Evolutionary conservation across 2,329 filamentous ascomycete species (phyloP).

Genomic region (Trichoderma arundinaceum): DNA sequence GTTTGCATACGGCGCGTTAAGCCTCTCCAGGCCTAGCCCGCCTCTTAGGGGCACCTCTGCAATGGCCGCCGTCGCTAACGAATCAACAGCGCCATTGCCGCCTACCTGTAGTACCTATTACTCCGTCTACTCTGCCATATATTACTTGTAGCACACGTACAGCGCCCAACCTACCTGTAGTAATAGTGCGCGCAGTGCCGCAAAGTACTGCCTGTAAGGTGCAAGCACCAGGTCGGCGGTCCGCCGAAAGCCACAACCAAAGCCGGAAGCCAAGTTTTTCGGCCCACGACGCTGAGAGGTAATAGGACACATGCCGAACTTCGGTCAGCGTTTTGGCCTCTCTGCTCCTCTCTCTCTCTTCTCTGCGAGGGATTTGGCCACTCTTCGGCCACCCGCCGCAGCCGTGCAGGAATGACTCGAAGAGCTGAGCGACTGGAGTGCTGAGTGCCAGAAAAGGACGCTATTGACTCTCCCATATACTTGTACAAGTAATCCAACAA

Average conservation of each 20-base stretch:
- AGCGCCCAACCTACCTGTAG: too few relatives aligned
- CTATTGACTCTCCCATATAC: slow-evolving; percentile 3
- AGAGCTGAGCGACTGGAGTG: slow-evolving; percentile 12
- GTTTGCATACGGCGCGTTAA: slow-evolving; percentile 15
- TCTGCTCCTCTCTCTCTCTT: too few relatives aligned
- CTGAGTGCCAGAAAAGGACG: not conserved
- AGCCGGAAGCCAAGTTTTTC: too few relatives aligned
- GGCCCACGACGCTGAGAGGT: too few relatives aligned
- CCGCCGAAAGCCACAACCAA: too few relatives aligned
- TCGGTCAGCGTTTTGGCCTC: too few relatives aligned
- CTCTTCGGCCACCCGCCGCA: not conserved
- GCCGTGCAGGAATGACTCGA: slow-evolving; percentile 4
- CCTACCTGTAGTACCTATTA: slow-evolving; percentile 3
- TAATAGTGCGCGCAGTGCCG: too few relatives aligned
- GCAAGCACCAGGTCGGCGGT: too few relatives aligned
- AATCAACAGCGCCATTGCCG: slow-evolving; percentile 27
- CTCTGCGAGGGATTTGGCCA: slow-evolving; percentile 1
- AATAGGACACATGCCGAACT: too few relatives aligned
- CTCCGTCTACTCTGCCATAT: not conserved
- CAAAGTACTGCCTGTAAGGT: too few relatives aligned
- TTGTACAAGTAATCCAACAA: not conserved
- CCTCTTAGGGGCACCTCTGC: slow-evolving; percentile 23
- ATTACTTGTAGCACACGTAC: too few relatives aligned
- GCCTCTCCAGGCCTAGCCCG: slow-evolving; percentile 5
- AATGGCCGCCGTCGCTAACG: slow-evolving; percentile 27